phyloP scores from a whole-genome alignment of 148 eudicot genomes.

The Rhododendron ferrugineum region DNA sequence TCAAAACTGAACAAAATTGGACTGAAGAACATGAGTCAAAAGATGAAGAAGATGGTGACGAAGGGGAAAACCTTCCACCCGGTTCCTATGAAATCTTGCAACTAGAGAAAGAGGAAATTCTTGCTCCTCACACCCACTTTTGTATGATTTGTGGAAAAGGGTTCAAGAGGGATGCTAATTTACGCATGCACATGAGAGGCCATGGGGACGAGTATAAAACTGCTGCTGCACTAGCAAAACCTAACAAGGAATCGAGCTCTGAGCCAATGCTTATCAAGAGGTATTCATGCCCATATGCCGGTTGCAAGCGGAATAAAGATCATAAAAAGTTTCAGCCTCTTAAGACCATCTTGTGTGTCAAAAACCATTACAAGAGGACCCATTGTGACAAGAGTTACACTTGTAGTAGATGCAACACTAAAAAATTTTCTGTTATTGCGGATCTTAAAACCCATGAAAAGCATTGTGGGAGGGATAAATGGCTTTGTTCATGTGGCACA shows the following conservation, averaged over 20 bases:
- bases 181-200: slow-evolving; percentile 98
- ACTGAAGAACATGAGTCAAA: slow-evolving; percentile 66
- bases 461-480: slow-evolving; percentile 92
- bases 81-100: slow-evolving; percentile 89
- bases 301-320: slow-evolving; percentile 92
- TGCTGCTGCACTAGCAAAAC: slow-evolving; percentile 89
- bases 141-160: slow-evolving; percentile 94
- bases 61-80: slow-evolving; percentile 87
- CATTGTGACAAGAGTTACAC: slow-evolving; percentile 91
- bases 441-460: slow-evolving; percentile 97
- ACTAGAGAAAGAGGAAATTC: slow-evolving; percentile 88
- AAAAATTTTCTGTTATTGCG: slow-evolving; percentile 90
- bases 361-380: slow-evolving; percentile 92
- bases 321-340: slow-evolving; percentile 91
- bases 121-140: slow-evolving; percentile 96
- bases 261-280: slow-evolving; percentile 72
- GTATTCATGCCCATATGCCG: slow-evolving; percentile 81
- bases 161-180: slow-evolving; percentile 91
- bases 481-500: slow-evolving; percentile 98
- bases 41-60: slow-evolving; percentile 84
- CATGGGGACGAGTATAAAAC: slow-evolving; percentile 96
- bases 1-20: slow-evolving; percentile 31
- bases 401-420: slow-evolving; percentile 84
- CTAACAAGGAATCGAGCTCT: slow-evolving; percentile 56
- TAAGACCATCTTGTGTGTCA: slow-evolving; percentile 86